Conservation (phyloP, 192 early-diverging fungal species). For the Linnemannia elongata region DNA sequence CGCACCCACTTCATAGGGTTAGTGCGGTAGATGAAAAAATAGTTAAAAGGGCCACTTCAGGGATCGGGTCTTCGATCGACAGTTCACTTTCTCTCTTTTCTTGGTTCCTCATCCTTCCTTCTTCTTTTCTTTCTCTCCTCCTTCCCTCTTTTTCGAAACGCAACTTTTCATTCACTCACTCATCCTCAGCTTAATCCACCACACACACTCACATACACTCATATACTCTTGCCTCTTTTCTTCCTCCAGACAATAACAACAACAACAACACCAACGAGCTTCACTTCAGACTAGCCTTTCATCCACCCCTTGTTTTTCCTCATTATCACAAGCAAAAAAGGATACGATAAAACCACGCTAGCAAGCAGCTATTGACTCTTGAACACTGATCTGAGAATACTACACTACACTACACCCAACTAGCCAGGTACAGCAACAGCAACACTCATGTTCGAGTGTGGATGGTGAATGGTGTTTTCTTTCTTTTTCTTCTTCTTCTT, state of each 20-base stretch:
- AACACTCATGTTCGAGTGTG: too few species aligned
- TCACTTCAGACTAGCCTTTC: background rate
- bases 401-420: too few species aligned
- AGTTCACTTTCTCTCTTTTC: background rate
- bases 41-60: background rate
- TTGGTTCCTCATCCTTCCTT: background rate
- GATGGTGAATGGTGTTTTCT: too few species aligned
- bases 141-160: background rate
- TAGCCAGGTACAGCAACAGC: too few species aligned
- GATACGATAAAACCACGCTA: background rate
- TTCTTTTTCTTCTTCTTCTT: too few species aligned
- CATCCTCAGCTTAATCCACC: background rate
- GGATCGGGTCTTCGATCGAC: background rate
- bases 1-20: background rate
- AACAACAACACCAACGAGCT: too few species aligned
- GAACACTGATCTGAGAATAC: background rate
- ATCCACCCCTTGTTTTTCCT: background rate
- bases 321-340: background rate
- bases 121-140: background rate
- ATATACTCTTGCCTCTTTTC: too few species aligned
- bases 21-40: too few species aligned
- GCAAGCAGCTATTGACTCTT: background rate
- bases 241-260: too few species aligned
- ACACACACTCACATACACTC: background rate
- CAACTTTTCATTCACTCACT: background rate